Percentiles rank a stretch among this genome's conserved stretches.
phyloP scores from a whole-genome alignment of 805 yeast species.

The Schizosaccharomyces octosporus region DNA sequence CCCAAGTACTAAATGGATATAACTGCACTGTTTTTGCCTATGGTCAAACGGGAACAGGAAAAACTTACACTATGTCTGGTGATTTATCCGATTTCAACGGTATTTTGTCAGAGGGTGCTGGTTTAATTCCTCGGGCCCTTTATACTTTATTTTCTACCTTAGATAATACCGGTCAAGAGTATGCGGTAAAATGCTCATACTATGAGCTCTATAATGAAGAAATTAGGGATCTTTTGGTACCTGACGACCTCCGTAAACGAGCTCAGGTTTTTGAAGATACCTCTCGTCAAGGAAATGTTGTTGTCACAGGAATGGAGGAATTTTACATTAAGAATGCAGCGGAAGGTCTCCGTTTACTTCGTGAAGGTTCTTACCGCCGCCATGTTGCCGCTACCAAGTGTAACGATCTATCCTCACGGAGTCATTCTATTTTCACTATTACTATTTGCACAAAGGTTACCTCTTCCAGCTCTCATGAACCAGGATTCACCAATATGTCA shows the following conservation, averaged over 20 bases:
- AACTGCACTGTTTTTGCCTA: slow-evolving; percentile 57
- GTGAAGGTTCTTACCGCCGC: slow-evolving; percentile 34
- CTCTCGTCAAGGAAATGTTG: slow-evolving; percentile 19
- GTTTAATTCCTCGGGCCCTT: slow-evolving; percentile 37
- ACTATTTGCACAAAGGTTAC: slow-evolving; percentile 24
- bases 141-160: slow-evolving; percentile 29
- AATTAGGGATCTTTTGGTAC: slow-evolving; percentile 40
- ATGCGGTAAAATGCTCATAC: slow-evolving; percentile 50
- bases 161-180: slow-evolving; percentile 23
- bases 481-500: neutral
- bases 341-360: slow-evolving; percentile 28
- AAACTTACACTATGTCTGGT: slow-evolving; percentile 40
- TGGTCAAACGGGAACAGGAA: slow-evolving; percentile 63
- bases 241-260: slow-evolving; percentile 22
- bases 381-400: slow-evolving; percentile 59
- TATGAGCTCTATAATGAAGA: slow-evolving; percentile 77
- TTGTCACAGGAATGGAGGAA: slow-evolving; percentile 35
- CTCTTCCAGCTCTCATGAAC: slow-evolving; percentile 21
- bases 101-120: slow-evolving; percentile 23
- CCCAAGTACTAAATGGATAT: slow-evolving; percentile 51
- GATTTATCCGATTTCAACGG: slow-evolving; percentile 9
- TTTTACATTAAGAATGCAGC: slow-evolving; percentile 23
- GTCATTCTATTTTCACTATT: slow-evolving; percentile 61
- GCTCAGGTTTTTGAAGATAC: slow-evolving; percentile 28
- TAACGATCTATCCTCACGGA: slow-evolving; percentile 53